Percentiles rank a stretch among this genome's conserved stretches.
phyloP scores from a whole-genome alignment of 2,329 filamentous ascomycete species.

The Epichloe bromicola region DNA sequence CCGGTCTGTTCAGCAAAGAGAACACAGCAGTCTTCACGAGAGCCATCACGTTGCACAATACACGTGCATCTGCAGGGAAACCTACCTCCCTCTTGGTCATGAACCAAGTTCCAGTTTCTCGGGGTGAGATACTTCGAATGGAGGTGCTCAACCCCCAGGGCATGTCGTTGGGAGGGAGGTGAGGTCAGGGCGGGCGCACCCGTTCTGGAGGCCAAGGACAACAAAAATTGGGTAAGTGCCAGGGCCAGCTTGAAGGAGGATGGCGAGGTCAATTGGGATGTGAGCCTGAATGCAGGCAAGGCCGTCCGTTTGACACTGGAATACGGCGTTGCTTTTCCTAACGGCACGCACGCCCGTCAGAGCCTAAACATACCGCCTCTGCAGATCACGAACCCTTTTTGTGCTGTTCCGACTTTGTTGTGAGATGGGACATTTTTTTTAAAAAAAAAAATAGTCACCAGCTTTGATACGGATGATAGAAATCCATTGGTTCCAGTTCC shows the following conservation, averaged over 20 bases:
- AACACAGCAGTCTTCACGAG: slow-evolving; percentile 33
- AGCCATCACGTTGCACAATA: slow-evolving; percentile 34
- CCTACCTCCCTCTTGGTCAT: slow-evolving; percentile 34
- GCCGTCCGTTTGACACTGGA: slow-evolving; percentile 42
- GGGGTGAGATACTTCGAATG: slow-evolving; percentile 41
- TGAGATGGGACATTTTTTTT: neutral
- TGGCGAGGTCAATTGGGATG: slow-evolving; percentile 43
- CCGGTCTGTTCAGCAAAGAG: slow-evolving; percentile 38
- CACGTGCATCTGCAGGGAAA: slow-evolving; percentile 22
- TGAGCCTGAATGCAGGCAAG: slow-evolving; percentile 39
- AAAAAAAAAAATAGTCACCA: no score
- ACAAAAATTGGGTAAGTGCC: slow-evolving; percentile 35
- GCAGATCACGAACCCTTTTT: neutral
- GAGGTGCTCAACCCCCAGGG: slow-evolving; percentile 34
- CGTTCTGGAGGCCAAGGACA: slow-evolving; percentile 11
- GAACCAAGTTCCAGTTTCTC: slow-evolving; percentile 44
- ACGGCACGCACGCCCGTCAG: slow-evolving; percentile 22
- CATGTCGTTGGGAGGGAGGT: slow-evolving; percentile 25
- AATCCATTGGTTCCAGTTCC: no score
- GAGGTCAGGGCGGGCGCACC: slow-evolving; percentile 20
- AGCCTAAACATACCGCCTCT: neutral
- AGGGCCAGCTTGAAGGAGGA: slow-evolving; percentile 34
- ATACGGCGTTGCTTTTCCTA: slow-evolving; percentile 44
- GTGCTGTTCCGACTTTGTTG: neutral
- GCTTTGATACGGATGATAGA: no score